Percentiles rank a stretch among this genome's conserved stretches.
phyloP scores from a whole-genome alignment of 495 filamentous ascomycete genomes.

The Amphirosellinia nigrospora region DNA sequence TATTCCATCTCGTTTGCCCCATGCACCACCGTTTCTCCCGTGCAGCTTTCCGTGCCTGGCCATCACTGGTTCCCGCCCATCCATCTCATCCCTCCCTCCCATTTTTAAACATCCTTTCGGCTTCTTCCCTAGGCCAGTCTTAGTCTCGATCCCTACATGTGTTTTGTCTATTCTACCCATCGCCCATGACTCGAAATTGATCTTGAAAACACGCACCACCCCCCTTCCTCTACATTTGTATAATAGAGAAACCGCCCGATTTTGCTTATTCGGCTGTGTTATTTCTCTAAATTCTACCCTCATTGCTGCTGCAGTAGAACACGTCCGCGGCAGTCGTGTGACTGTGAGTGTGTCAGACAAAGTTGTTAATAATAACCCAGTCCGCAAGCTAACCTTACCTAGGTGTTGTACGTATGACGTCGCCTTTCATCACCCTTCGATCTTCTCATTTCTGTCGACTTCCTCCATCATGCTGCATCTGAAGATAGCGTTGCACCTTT shows the following conservation, averaged over 20 bases:
- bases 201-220: slow-evolving; percentile 3
- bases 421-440: neutral
- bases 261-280: neutral
- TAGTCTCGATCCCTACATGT: slow-evolving; percentile 5
- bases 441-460: slow-evolving; percentile 9
- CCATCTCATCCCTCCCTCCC: slow-evolving; percentile 4
- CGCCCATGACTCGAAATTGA: slow-evolving; percentile 4
- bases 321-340: neutral
- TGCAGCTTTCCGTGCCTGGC: neutral
- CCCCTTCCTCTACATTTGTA: neutral
- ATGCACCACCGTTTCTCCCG: neutral
- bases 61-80: neutral
- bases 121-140: neutral
- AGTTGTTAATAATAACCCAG: neutral
- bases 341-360: slow-evolving; percentile 10
- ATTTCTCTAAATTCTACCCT: neutral
- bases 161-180: neutral
- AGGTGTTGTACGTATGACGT: slow-evolving; percentile 27
- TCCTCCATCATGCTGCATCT: slow-evolving; percentile 2
- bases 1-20: neutral
- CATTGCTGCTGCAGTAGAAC: neutral
- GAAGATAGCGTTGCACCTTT: slow-evolving; percentile 3
- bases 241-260: neutral
- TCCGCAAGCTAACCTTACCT: slow-evolving; percentile 4
- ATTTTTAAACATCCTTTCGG: neutral